Conservation (phyloP, 257 asterid genomes). For the Striga asiatica region DNA sequence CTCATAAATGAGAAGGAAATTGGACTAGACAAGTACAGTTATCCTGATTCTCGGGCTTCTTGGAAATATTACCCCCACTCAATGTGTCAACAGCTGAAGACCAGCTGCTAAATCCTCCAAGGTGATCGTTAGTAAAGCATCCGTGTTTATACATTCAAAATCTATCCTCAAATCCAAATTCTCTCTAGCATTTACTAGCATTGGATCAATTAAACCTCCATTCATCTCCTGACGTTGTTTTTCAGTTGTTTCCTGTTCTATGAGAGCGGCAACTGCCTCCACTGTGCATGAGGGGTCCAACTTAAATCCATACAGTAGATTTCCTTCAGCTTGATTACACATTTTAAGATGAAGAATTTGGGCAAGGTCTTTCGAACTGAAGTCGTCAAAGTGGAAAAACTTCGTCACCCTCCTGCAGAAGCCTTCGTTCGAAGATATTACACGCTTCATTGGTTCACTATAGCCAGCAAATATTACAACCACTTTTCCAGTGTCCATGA, state of each 20-base stretch:
- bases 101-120: slow-evolving; percentile 69
- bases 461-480: slow-evolving; percentile 95
- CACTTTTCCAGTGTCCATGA: slow-evolving; percentile 80
- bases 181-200: slow-evolving; percentile 77
- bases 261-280: slow-evolving; percentile 48
- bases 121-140: slow-evolving; percentile 58
- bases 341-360: slow-evolving; percentile 63
- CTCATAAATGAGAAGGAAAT: not conserved
- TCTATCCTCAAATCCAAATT: slow-evolving; percentile 64
- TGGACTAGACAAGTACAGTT: not conserved
- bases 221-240: slow-evolving; percentile 83
- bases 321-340: slow-evolving; percentile 37
- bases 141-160: slow-evolving; percentile 56
- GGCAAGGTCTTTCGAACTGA: slow-evolving; percentile 58
- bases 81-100: slow-evolving; percentile 36
- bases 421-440: slow-evolving; percentile 76
- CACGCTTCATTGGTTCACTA: slow-evolving; percentile 91
- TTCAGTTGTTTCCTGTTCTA: slow-evolving; percentile 45
- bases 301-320: slow-evolving; percentile 62
- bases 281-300: slow-evolving; percentile 53
- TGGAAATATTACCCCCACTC: slow-evolving; percentile 15
- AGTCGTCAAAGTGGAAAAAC: slow-evolving; percentile 75
- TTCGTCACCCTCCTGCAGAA: slow-evolving; percentile 89
- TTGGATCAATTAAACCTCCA: slow-evolving; percentile 73
- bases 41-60: not conserved